Percentiles rank a stretch among this genome's conserved stretches.
Evolutionary conservation across 2,329 filamentous ascomycete species (phyloP).

Genomic region (Trichoderma sp.): DNA sequence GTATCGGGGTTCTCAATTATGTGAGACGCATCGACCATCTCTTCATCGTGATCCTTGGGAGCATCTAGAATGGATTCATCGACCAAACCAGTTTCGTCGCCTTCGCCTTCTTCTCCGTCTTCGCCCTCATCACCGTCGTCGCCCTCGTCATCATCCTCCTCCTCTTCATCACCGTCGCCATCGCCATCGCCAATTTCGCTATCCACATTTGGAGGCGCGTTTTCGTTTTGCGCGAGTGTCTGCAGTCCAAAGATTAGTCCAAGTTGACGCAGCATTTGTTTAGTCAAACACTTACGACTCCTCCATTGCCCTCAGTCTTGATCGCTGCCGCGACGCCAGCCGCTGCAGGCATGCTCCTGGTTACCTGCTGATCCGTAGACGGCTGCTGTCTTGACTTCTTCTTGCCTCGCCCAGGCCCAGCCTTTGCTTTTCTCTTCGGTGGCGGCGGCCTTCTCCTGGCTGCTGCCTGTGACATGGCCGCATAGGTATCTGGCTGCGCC

Average conservation of each 20-base stretch:
- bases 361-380: constrained; percentile 39
- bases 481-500: constrained; percentile 58
- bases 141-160: constrained; percentile 50
- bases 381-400: constrained; percentile 70
- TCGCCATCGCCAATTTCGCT: constrained; percentile 57
- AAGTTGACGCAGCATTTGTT: neutral
- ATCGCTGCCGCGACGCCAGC: constrained; percentile 43
- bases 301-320: constrained; percentile 43
- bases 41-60: constrained; percentile 39
- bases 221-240: constrained; percentile 48
- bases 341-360: constrained; percentile 36
- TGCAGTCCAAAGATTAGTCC: constrained; percentile 28
- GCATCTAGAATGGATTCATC: constrained; percentile 37
- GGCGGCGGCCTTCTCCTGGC: constrained; percentile 67
- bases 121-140: constrained; percentile 50
- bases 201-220: constrained; percentile 49
- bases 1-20: constrained; percentile 31
- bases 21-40: constrained; percentile 41
- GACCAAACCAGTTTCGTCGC: constrained; percentile 47
- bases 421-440: constrained; percentile 79
- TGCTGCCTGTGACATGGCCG: constrained; percentile 42
- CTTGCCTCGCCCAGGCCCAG: constrained; percentile 70
- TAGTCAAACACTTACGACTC: constrained; percentile 39
- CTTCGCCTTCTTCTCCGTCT: constrained; percentile 50
- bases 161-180: constrained; percentile 44